phyloP scores from a whole-genome alignment of 148 eudicot genomes.

The Chenopodium suecicum region DNA sequence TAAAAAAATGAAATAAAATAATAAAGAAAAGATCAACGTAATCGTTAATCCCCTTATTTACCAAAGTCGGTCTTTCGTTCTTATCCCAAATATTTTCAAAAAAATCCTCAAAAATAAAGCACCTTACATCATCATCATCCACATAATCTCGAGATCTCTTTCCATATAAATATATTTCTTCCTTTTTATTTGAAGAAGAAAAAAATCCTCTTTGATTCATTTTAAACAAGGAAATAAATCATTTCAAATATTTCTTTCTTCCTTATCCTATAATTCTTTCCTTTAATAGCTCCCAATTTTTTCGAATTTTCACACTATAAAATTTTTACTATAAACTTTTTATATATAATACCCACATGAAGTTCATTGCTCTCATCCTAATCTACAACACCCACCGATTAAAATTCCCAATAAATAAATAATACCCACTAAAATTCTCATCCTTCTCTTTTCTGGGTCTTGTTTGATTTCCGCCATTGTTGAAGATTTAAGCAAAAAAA shows the following conservation, averaged over 20 bases:
- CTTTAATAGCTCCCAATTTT: slow-evolving; percentile 13
- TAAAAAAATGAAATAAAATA: background rate
- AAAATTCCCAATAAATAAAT: background rate
- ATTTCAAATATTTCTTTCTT: background rate
- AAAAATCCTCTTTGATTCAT: background rate
- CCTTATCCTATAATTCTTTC: slow-evolving; percentile 29
- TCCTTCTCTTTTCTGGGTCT: slow-evolving; percentile 5
- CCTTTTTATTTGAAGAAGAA: background rate
- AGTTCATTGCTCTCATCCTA: slow-evolving; percentile 30
- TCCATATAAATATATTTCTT: background rate
- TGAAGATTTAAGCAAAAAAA: background rate
- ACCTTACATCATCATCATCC: slow-evolving; percentile 7
- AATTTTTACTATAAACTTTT: background rate
- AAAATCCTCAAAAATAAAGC: background rate
- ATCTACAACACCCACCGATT: slow-evolving; percentile 24
- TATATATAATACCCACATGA: slow-evolving; percentile 13
- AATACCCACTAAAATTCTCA: background rate
- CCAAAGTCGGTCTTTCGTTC: slow-evolving; percentile 30
- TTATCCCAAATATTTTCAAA: slow-evolving; percentile 16
- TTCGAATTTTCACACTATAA: background rate
- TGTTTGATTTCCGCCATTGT: background rate
- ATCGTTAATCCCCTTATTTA: background rate
- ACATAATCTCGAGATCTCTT: slow-evolving; percentile 8
- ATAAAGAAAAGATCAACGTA: slow-evolving; percentile 18
- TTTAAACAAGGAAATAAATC: background rate